Percentiles rank a stretch among this genome's conserved stretches.
Evolutionary conservation across 768 basidiomycete genomes (phyloP).

Genomic region (Russula virescens): DNA sequence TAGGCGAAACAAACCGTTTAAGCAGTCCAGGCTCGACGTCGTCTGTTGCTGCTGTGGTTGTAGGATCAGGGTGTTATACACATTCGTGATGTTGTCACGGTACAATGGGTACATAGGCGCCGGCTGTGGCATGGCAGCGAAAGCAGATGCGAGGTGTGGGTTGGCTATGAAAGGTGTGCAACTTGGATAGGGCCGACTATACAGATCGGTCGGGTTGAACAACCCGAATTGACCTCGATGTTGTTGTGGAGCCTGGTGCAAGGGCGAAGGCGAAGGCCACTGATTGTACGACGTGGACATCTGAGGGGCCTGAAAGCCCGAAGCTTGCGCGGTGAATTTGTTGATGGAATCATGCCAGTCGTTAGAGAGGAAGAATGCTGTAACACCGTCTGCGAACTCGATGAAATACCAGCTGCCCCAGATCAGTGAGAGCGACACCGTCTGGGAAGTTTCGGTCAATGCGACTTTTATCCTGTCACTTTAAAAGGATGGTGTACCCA

Average conservation of each 20-base stretch:
- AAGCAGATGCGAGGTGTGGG: no score
- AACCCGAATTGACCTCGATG: no score
- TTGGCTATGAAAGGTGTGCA: no score
- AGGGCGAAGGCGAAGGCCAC: no score
- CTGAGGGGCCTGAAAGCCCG: neutral
- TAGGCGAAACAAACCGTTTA: neutral
- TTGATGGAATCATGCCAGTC: conserved; percentile 4
- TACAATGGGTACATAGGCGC: no score
- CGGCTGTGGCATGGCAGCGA: no score
- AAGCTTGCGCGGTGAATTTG: neutral
- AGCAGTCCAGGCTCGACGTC: neutral
- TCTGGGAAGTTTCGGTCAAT: neutral
- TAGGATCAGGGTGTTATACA: no score
- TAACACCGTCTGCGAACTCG: conserved; percentile 13
- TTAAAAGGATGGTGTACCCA: neutral
- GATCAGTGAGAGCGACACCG: conserved; percentile 9
- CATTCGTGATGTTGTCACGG: no score
- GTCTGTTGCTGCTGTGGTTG: neutral
- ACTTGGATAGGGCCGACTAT: no score
- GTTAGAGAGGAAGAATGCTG: neutral
- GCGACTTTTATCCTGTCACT: no score
- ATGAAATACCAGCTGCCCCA: conserved; percentile 6
- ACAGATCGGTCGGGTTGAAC: no score
- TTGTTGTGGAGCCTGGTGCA: neutral
- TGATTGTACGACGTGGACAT: neutral